Conservation (phyloP, 345 rosid species). For the Linum usitatissimum region DNA sequence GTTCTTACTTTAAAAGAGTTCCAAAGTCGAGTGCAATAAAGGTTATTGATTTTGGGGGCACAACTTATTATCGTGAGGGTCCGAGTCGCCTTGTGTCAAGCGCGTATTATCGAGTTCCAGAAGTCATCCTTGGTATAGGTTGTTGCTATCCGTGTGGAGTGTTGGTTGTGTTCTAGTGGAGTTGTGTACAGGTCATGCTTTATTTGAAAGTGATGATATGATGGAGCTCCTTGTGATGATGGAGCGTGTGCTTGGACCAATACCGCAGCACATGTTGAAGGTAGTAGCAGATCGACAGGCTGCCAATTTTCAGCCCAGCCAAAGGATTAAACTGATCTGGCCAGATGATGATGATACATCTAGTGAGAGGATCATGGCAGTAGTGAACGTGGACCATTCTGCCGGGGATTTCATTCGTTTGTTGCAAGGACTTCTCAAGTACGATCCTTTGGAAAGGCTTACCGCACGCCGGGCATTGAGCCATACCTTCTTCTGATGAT, state of each 20-base stretch:
- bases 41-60: constrained; percentile 82
- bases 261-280: constrained; percentile 64
- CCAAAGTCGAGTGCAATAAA: constrained; percentile 85
- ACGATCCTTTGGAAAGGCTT: constrained; percentile 24
- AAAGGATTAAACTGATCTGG: constrained; percentile 80
- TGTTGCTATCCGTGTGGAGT: constrained; percentile 95
- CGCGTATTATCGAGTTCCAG: constrained; percentile 74
- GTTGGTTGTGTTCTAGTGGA: constrained; percentile 76
- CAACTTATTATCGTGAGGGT: constrained; percentile 69
- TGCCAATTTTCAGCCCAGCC: constrained; percentile 60
- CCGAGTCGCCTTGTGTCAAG: constrained; percentile 72
- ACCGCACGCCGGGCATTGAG: constrained; percentile 20
- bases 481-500: constrained; percentile 21
- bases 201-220: constrained; percentile 88
- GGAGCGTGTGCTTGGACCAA: constrained; percentile 73
- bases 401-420: constrained; percentile 27
- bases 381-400: constrained; percentile 34
- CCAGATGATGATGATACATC: constrained; percentile 82
- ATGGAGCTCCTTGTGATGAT: constrained; percentile 90
- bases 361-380: constrained; percentile 72
- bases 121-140: constrained; percentile 73
- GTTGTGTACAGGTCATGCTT: constrained; percentile 86
- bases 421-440: constrained; percentile 20
- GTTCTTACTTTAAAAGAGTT: constrained; percentile 49
- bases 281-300: constrained; percentile 67